A percentile compares a stretch with the other conserved stretches of the same genome.
Conservation (phyloP, 2,329 filamentous ascomycete genomes). For the Colletotrichum sp. region DNA sequence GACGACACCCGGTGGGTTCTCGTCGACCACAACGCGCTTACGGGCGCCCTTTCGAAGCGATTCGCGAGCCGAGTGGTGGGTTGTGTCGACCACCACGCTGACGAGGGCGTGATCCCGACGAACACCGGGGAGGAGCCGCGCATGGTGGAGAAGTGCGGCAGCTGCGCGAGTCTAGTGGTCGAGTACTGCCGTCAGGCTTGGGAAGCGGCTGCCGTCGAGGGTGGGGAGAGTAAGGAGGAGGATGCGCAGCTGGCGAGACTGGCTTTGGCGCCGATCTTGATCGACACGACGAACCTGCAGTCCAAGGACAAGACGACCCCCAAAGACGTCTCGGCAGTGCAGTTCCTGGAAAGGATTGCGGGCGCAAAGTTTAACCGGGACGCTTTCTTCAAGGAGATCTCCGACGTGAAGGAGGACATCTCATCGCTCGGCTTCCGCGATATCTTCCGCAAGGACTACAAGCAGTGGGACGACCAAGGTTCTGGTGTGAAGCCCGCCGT, state of each 20-base stretch:
- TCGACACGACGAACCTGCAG: conserved; percentile 73
- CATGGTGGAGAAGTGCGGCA: conserved; percentile 70
- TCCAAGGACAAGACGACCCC: conserved; percentile 68
- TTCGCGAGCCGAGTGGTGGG: conserved; percentile 63
- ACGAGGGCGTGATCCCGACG: conserved; percentile 62
- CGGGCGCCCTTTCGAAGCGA: conserved; percentile 61
- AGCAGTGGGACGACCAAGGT: conserved; percentile 70
- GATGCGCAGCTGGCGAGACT: conserved; percentile 70
- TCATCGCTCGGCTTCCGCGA: conserved; percentile 65
- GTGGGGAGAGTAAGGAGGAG: conserved; percentile 25
- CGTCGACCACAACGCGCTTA: conserved; percentile 80
- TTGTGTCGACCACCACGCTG: conserved; percentile 80
- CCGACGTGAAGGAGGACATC: conserved; percentile 71
- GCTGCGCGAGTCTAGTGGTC: conserved; percentile 74
- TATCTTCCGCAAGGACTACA: conserved; percentile 83
- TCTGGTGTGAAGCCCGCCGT: conserved; percentile 32
- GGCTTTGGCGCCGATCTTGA: conserved; percentile 72
- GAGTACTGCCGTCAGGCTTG: conserved; percentile 63
- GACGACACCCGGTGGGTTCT: conserved; percentile 72
- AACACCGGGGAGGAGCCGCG: conserved; percentile 56
- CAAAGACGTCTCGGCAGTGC: conserved; percentile 62
- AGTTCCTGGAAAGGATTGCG: conserved; percentile 56
- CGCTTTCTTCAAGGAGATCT: conserved; percentile 64
- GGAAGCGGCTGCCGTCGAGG: conserved; percentile 44
- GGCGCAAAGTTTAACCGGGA: conserved; percentile 53